Evolutionary conservation across 768 basidiomycete species (phyloP).

Genomic region (Lentinula aciculospora): DNA sequence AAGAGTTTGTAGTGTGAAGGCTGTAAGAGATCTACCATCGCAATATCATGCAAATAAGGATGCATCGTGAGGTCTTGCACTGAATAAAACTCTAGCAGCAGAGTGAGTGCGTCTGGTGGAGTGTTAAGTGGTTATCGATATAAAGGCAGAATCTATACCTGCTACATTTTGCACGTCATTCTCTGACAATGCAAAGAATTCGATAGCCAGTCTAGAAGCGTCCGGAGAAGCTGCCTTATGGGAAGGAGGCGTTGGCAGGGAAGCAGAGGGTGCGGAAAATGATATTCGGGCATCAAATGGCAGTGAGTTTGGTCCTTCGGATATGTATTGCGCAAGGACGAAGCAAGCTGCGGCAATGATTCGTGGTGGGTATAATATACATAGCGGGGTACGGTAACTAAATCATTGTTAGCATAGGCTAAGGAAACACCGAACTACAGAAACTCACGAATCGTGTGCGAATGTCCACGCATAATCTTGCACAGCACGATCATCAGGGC

Average conservation of each 20-base stretch:
- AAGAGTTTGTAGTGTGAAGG: slow-evolving; percentile 6
- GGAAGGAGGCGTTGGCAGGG: slow-evolving; percentile 77
- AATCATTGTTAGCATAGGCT: slow-evolving; percentile 9
- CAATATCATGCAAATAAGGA: slow-evolving; percentile 45
- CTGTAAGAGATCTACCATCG: slow-evolving; percentile 34
- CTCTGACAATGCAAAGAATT: slow-evolving; percentile 60
- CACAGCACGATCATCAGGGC: slow-evolving; percentile 38
- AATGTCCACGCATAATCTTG: slow-evolving; percentile 84
- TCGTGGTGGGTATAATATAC: slow-evolving; percentile 61
- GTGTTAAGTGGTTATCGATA: not conserved
- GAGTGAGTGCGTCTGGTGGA: slow-evolving; percentile 53
- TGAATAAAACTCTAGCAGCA: slow-evolving; percentile 69
- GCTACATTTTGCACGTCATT: slow-evolving; percentile 51
- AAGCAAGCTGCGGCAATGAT: slow-evolving; percentile 76
- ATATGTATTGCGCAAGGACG: slow-evolving; percentile 66
- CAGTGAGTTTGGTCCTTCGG: slow-evolving; percentile 68
- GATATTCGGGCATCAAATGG: slow-evolving; percentile 74
- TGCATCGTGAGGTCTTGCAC: slow-evolving; percentile 49
- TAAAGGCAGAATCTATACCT: slow-evolving; percentile 34
- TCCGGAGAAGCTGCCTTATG: slow-evolving; percentile 71
- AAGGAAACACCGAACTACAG: slow-evolving; percentile 1
- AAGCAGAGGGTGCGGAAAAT: slow-evolving; percentile 63
- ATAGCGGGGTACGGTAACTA: slow-evolving; percentile 78
- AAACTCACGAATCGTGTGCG: slow-evolving; percentile 79
- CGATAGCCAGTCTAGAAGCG: slow-evolving; percentile 59